Conservation (phyloP, 257 asterid genomes). For the Buddleja alternifolia region DNA sequence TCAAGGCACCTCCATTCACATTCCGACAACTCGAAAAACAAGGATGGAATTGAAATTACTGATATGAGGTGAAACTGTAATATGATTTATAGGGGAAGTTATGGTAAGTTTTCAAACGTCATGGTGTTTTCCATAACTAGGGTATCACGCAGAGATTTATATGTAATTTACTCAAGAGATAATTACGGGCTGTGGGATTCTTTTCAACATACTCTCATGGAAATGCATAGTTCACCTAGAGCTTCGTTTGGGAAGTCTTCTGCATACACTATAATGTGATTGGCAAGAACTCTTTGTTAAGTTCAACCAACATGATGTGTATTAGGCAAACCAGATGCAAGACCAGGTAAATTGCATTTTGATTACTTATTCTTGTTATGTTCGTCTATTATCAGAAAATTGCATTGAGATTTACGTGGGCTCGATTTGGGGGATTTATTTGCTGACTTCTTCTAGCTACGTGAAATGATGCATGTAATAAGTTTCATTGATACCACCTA, state of each 20-base stretch:
- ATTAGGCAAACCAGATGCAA: not conserved
- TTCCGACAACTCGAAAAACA: no score
- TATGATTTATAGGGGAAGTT: no score
- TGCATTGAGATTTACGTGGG: not conserved
- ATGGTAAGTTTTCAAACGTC: no score
- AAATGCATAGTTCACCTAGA: not conserved
- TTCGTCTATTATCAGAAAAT: not conserved
- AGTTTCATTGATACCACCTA: no score
- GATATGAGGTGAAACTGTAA: no score
- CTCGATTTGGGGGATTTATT: conserved; percentile 6
- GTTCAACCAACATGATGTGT: conserved; percentile 17
- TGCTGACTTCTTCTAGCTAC: not conserved
- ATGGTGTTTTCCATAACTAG: no score
- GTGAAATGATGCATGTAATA: no score
- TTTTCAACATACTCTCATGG: conserved; percentile 5
- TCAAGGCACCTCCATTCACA: no score
- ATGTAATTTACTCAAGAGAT: no score
- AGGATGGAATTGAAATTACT: no score
- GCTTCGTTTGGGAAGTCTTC: not conserved
- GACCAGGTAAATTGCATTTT: conserved; percentile 30
- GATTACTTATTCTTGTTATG: not conserved
- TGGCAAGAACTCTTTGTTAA: not conserved
- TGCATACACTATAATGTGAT: not conserved
- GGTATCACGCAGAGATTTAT: no score
- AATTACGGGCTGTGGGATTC: conserved; percentile 12